Conservation (phyloP, 2,329 filamentous ascomycete species). For the Allantophomopsis lycopodina region DNA sequence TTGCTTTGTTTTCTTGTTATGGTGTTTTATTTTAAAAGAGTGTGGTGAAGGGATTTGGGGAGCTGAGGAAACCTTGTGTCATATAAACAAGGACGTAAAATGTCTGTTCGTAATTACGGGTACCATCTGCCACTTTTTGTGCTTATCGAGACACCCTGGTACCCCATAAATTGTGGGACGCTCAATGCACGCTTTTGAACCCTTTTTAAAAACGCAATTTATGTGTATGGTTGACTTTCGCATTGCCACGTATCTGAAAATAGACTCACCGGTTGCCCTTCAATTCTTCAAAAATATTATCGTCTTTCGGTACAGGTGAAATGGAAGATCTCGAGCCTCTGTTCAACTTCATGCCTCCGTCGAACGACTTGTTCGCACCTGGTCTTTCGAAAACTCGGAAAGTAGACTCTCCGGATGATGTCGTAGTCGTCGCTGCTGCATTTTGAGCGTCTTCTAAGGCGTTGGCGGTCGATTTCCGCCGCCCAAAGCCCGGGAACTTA, state of each 20-base stretch:
- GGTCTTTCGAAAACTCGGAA: conserved; percentile 20
- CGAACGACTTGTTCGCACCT: conserved; percentile 13
- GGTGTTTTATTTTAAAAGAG: neutral
- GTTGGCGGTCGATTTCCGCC: conserved; percentile 19
- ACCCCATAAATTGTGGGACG: neutral
- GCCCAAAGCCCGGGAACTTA: conserved; percentile 19
- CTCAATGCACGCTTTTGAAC: neutral
- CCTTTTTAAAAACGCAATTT: neutral
- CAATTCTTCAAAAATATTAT: conserved; percentile 18
- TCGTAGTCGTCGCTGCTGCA: conserved; percentile 5
- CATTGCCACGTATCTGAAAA: no score
- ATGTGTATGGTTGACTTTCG: neutral
- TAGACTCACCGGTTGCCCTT: conserved; percentile 18
- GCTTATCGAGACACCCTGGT: neutral
- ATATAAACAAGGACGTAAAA: neutral
- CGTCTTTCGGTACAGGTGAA: conserved; percentile 13
- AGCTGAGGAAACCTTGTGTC: neutral
- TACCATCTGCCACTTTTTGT: no score
- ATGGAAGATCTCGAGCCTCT: conserved; percentile 10
- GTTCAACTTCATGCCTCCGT: conserved; percentile 15
- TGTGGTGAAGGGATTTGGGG: neutral
- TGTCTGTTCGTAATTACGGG: no score
- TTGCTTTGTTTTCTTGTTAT: no score
- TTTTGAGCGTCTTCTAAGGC: conserved; percentile 12
- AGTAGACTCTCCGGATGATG: conserved; percentile 7